Evolutionary conservation across 257 asterid genomes (phyloP).

Genomic region (Echites panduratus): DNA sequence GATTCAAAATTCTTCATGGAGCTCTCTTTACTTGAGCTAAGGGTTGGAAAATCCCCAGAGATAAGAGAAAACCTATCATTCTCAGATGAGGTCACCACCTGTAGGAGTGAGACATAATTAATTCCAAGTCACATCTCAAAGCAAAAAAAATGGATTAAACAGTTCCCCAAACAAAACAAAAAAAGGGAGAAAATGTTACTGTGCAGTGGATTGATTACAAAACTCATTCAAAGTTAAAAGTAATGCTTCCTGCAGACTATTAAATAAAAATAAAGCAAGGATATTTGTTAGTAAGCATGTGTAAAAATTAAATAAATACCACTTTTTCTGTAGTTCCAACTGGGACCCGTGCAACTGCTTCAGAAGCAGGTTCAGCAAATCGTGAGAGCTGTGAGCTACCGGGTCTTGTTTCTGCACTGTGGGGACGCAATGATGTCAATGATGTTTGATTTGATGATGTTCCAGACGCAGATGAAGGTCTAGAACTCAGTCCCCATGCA

Average conservation of each 20-base stretch:
- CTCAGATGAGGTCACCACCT: constrained; percentile 65
- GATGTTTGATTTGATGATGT: constrained; percentile 65
- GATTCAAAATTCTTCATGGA: constrained; percentile 47
- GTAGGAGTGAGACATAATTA: constrained; percentile 23
- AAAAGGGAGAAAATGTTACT: neutral
- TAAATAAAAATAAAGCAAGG: constrained; percentile 6
- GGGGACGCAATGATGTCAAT: constrained; percentile 63
- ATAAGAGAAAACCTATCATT: constrained; percentile 73
- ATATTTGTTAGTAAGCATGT: neutral
- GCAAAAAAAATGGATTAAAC: neutral
- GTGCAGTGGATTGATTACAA: neutral
- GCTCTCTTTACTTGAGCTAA: constrained; percentile 62
- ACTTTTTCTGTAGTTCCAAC: constrained; percentile 53
- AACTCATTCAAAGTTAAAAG: neutral
- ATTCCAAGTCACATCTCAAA: neutral
- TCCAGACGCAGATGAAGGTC: constrained; percentile 98
- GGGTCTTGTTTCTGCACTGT: constrained; percentile 94
- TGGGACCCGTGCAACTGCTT: constrained; percentile 53
- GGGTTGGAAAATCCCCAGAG: constrained; percentile 95
- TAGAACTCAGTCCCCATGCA: constrained; percentile 83
- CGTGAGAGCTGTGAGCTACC: constrained; percentile 85
- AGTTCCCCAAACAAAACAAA: neutral
- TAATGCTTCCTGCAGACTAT: neutral
- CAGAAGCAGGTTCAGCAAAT: constrained; percentile 74
- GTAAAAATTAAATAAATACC: constrained; percentile 40